Conservation (phyloP, 768 basidiomycete genomes). For the Suillus plorans region DNA sequence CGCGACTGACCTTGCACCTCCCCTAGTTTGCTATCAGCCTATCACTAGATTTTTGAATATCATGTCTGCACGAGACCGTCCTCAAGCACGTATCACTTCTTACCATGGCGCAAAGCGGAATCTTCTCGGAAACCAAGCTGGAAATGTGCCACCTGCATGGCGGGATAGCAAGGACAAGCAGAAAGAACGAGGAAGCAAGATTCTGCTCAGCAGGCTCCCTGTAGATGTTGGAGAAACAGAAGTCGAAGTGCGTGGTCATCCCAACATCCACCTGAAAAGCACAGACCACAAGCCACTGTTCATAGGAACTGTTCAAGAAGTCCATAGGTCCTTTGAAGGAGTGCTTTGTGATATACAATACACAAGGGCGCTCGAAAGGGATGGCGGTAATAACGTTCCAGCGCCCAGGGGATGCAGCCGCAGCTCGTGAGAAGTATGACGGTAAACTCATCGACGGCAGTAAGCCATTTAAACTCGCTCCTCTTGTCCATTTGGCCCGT, state of each 20-base stretch:
- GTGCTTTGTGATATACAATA: slow-evolving; percentile 71
- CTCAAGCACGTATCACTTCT: slow-evolving; percentile 38
- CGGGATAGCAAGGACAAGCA: slow-evolving; percentile 38
- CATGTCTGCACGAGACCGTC: background rate
- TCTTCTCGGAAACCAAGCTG: slow-evolving; percentile 58
- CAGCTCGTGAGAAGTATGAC: slow-evolving; percentile 68
- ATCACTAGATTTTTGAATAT: background rate
- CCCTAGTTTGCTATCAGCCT: background rate
- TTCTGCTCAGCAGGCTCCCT: slow-evolving; percentile 64
- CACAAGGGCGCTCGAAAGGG: slow-evolving; percentile 72
- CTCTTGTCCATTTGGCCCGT: background rate
- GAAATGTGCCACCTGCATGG: slow-evolving; percentile 64
- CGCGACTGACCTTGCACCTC: background rate
- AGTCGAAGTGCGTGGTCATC: slow-evolving; percentile 51
- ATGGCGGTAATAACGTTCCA: slow-evolving; percentile 77
- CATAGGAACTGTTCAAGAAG: slow-evolving; percentile 73
- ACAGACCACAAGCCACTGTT: slow-evolving; percentile 11
- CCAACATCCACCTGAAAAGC: background rate
- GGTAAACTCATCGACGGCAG: slow-evolving; percentile 74
- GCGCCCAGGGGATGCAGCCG: slow-evolving; percentile 57
- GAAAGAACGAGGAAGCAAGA: slow-evolving; percentile 53
- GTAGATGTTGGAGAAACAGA: slow-evolving; percentile 68
- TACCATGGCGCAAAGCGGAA: slow-evolving; percentile 56
- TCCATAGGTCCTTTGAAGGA: slow-evolving; percentile 76
- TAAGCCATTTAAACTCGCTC: slow-evolving; percentile 23